These are phyloP conservation scores for Penicillium vulpinum DNA, from an alignment of 2,329 filamentous ascomycete species.

Conservation along the genomic window DNA sequence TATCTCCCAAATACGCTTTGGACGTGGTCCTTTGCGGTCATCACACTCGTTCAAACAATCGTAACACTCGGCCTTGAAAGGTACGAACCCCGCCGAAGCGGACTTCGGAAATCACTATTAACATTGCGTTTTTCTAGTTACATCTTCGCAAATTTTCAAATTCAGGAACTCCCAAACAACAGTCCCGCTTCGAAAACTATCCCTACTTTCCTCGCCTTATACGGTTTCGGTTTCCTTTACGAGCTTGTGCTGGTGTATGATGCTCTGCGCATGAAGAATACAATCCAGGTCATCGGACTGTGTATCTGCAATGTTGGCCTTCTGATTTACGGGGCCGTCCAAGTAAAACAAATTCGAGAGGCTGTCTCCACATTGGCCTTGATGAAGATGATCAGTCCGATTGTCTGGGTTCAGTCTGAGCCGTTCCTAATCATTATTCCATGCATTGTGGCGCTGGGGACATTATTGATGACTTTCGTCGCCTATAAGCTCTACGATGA, in stretches of 20 bases:
- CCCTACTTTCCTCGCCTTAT: conserved; percentile 90
- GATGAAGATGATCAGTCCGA: conserved; percentile 46
- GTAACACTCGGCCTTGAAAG: conserved; percentile 82
- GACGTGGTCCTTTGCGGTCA: conserved; percentile 81
- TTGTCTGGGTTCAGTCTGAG: conserved; percentile 68
- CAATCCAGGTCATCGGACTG: conserved; percentile 94
- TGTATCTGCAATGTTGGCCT: conserved; percentile 90
- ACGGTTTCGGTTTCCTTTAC: conserved; percentile 97
- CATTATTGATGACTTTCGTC: conserved; percentile 69
- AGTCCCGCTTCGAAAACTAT: conserved; percentile 63
- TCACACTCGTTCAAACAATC: conserved; percentile 72
- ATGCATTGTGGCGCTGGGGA: conserved; percentile 74
- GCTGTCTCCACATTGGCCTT: conserved; percentile 61
- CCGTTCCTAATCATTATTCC: conserved; percentile 85
- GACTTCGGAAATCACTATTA: not conserved
- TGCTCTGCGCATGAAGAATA: conserved; percentile 91
- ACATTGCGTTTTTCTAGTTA: conserved; percentile 59
- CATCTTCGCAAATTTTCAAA: conserved; percentile 84
- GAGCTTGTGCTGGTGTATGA: conserved; percentile 89
- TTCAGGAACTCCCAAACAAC: conserved; percentile 44
- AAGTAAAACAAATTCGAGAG: conserved; percentile 83
- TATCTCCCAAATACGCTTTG: conserved; percentile 81
- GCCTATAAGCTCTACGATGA: conserved; percentile 97
- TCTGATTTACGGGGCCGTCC: conserved; percentile 87
- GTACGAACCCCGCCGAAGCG: conserved; percentile 55